A percentile compares a stretch with the other conserved stretches of the same genome.
Evolutionary conservation across 805 yeast species (phyloP).

Genomic region (Citeromyces matritensis): DNA sequence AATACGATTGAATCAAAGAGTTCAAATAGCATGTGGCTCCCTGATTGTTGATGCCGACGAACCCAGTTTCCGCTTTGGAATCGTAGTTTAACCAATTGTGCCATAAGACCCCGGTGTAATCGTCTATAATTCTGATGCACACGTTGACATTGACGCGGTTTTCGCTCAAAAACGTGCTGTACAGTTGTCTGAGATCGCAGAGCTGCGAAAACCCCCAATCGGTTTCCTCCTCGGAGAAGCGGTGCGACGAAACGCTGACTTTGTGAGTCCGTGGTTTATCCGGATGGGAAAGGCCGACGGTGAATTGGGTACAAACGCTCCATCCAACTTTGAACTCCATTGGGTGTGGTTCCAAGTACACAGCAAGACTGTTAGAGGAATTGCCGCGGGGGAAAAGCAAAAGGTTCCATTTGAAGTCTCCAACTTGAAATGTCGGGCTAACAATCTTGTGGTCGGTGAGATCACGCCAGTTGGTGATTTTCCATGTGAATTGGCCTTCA

Average conservation of each 20-base stretch:
- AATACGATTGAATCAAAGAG: constrained; percentile 82
- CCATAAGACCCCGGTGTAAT: constrained; percentile 91
- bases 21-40: constrained; percentile 98
- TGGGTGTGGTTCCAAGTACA: constrained; percentile 70
- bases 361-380: constrained; percentile 40
- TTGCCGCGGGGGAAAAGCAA: constrained; percentile 57
- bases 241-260: constrained; percentile 53
- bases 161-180: constrained; percentile 23
- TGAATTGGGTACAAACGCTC: constrained; percentile 89
- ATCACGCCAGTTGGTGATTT: constrained; percentile 13
- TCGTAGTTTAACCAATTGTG: constrained; percentile 74
- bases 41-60: constrained; percentile 85
- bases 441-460: constrained; percentile 15
- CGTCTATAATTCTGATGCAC: constrained; percentile 63
- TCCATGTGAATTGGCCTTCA: constrained; percentile 22
- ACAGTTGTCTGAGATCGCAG: constrained; percentile 36
- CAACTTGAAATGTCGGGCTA: constrained; percentile 36
- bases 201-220: constrained; percentile 96
- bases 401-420: constrained; percentile 53
- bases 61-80: constrained; percentile 79
- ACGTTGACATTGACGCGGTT: constrained; percentile 59
- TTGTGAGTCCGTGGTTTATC: constrained; percentile 44
- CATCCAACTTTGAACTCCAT: constrained; percentile 23
- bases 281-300: constrained; percentile 75
- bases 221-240: constrained; percentile 60